Conservation (phyloP, 805 yeast genomes). For the Ogataea thermomethanolica region DNA sequence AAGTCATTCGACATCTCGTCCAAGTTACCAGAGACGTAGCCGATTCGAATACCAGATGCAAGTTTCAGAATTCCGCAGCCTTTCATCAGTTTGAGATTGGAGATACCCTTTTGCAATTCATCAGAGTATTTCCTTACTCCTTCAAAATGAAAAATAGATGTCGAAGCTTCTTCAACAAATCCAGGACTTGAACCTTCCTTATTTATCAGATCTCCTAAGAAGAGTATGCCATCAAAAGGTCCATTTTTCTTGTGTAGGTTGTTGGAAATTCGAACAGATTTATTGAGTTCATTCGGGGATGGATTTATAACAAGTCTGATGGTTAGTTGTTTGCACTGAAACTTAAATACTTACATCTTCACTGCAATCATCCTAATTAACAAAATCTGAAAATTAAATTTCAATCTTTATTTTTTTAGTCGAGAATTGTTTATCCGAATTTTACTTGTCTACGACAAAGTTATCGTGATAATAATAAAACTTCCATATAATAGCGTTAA, state of each 20-base stretch:
- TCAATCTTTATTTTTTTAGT: background rate
- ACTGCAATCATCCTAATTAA: slow-evolving; percentile 1
- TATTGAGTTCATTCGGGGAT: slow-evolving; percentile 37
- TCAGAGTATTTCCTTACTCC: slow-evolving; percentile 15
- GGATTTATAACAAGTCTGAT: slow-evolving; percentile 44
- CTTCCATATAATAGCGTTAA: background rate
- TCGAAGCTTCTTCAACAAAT: slow-evolving; percentile 17
- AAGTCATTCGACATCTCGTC: slow-evolving; percentile 26
- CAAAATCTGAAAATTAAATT: background rate
- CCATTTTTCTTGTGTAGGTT: slow-evolving; percentile 55
- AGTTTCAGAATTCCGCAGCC: slow-evolving; percentile 38
- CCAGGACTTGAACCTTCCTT: slow-evolving; percentile 10
- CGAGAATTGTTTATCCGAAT: background rate
- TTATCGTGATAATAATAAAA: no score
- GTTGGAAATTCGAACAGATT: slow-evolving; percentile 44
- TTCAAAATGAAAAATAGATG: slow-evolving; percentile 26
- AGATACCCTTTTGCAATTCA: slow-evolving; percentile 3
- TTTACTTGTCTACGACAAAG: background rate
- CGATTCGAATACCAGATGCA: slow-evolving; percentile 45
- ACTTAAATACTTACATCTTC: slow-evolving; percentile 6
- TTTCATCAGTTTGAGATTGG: slow-evolving; percentile 33
- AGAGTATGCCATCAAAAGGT: slow-evolving; percentile 55
- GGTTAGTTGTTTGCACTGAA: background rate
- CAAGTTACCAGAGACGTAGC: slow-evolving; percentile 39
- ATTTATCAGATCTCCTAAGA: slow-evolving; percentile 45